A percentile compares a stretch with the other conserved stretches of the same genome.
Evolutionary conservation across 257 asterid species (phyloP).

Genomic region (Solanum sejunctum): DNA sequence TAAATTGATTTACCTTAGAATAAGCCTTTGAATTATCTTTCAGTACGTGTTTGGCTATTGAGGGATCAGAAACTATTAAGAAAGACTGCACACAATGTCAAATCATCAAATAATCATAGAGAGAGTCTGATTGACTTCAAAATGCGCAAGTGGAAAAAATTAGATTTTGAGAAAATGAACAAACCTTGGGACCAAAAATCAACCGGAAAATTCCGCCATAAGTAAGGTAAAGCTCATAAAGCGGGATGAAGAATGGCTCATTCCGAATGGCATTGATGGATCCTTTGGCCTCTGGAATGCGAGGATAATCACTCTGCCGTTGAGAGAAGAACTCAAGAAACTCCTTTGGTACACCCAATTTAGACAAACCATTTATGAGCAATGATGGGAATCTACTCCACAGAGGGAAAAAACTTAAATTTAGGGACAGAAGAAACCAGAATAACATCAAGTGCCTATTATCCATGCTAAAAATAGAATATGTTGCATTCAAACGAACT

Average conservation of each 20-base stretch:
- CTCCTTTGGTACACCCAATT: constrained; percentile 64
- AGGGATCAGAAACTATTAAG: constrained; percentile 84
- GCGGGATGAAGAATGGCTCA: constrained; percentile 83
- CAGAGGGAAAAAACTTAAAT: not conserved
- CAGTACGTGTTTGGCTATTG: constrained; percentile 75
- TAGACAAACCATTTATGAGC: constrained; percentile 39
- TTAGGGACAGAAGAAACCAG: not conserved
- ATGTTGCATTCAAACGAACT: not conserved
- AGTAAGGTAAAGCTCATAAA: constrained; percentile 72
- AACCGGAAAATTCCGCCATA: constrained; percentile 89
- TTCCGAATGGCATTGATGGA: constrained; percentile 39
- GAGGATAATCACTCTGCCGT: constrained; percentile 31
- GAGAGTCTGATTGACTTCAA: not conserved
- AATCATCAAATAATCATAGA: constrained; percentile 4
- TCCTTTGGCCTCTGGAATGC: constrained; percentile 88
- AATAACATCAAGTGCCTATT: not conserved
- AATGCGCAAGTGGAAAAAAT: not conserved
- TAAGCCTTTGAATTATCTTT: constrained; percentile 77
- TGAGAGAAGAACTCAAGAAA: constrained; percentile 42
- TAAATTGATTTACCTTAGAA: constrained; percentile 57
- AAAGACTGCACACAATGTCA: constrained; percentile 58
- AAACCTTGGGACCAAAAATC: constrained; percentile 91
- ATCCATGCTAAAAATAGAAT: not conserved
- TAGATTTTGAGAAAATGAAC: not conserved
- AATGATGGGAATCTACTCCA: constrained; percentile 45